Conservation (phyloP, 2,329 filamentous ascomycete genomes). For the Hyphodiscus sp. region DNA sequence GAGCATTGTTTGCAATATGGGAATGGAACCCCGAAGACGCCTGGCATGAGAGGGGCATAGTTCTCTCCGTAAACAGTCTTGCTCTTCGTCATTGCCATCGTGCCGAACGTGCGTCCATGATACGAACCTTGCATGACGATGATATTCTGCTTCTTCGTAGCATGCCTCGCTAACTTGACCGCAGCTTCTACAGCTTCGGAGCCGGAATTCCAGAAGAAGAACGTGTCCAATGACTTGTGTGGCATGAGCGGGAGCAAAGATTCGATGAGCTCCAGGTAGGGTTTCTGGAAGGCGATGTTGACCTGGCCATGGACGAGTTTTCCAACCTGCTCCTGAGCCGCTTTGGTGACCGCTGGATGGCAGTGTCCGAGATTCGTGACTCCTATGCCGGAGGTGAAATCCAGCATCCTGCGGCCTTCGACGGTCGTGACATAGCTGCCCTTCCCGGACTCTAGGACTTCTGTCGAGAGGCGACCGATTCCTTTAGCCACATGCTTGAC, state of each 20-base stretch:
- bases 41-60: conserved; percentile 33
- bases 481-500: conserved; percentile 12
- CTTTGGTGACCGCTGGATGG: conserved; percentile 51
- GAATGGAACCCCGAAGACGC: conserved; percentile 33
- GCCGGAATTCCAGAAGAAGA: conserved; percentile 93
- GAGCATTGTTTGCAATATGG: conserved; percentile 34
- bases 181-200: conserved; percentile 91
- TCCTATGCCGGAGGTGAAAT: conserved; percentile 94
- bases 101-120: conserved; percentile 84
- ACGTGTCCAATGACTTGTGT: conserved; percentile 83
- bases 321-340: conserved; percentile 30
- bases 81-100: conserved; percentile 34
- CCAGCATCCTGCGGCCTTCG: conserved; percentile 84
- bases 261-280: conserved; percentile 65
- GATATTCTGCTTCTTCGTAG: conserved; percentile 13
- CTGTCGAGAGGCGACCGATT: conserved; percentile 9
- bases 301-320: conserved; percentile 35
- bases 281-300: conserved; percentile 36
- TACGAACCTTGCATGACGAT: conserved; percentile 95
- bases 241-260: conserved; percentile 80
- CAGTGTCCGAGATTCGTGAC: conserved; percentile 95
- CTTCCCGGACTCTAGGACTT: conserved; percentile 72
- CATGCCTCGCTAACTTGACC: conserved; percentile 82
- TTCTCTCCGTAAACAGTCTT: conserved; percentile 33
- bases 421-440: conserved; percentile 92